Percentiles rank a stretch among this genome's conserved stretches.
Evolutionary conservation across 257 asterid genomes (phyloP).

Genomic region (Petunia secreta): DNA sequence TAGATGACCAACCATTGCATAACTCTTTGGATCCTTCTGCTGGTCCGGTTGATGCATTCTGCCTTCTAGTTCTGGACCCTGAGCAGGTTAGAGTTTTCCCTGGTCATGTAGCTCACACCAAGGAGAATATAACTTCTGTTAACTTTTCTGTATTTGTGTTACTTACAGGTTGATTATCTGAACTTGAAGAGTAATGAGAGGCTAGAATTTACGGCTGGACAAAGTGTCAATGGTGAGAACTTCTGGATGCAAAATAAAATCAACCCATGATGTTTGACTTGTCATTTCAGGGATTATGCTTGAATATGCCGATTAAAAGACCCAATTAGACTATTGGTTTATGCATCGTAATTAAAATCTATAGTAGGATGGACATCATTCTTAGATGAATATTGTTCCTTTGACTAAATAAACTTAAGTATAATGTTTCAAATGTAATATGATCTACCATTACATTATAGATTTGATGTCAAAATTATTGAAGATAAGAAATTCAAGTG

Average conservation of each 20-base stretch:
- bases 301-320: background rate
- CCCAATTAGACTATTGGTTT: background rate
- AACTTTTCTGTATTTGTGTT: constrained; percentile 15
- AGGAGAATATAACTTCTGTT: constrained; percentile 6
- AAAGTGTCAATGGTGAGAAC: constrained; percentile 48
- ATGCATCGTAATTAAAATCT: background rate
- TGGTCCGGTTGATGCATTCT: constrained; percentile 73
- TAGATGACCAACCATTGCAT: constrained; percentile 45
- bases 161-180: constrained; percentile 77
- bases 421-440: background rate
- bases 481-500: background rate
- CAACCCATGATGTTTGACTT: constrained; percentile 51
- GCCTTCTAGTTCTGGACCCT: constrained; percentile 80
- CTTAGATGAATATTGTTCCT: background rate
- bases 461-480: background rate
- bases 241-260: constrained; percentile 61
- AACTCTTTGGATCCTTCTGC: constrained; percentile 57
- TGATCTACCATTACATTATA: background rate
- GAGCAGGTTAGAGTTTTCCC: constrained; percentile 57
- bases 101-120: background rate
- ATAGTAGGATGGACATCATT: background rate
- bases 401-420: constrained; percentile 5
- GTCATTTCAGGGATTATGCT: constrained; percentile 23
- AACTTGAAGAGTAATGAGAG: constrained; percentile 85
- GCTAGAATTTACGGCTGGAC: constrained; percentile 48